Evolutionary conservation across 768 basidiomycete genomes (phyloP).

Genomic region (Chalciporus sphaerocephalus): DNA sequence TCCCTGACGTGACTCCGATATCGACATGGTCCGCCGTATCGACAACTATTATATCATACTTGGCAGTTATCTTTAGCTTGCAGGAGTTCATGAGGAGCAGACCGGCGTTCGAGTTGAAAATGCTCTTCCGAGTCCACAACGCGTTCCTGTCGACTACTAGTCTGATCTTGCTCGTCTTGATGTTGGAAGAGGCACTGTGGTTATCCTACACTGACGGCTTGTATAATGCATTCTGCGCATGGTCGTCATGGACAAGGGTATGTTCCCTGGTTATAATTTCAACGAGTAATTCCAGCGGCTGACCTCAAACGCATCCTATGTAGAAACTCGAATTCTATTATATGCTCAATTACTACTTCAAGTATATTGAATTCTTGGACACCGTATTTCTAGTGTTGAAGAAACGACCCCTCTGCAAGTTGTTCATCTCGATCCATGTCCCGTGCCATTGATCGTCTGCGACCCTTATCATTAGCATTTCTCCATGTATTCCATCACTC

Average conservation of each 20-base stretch:
- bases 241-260: conserved; percentile 76
- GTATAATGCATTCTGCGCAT: conserved; percentile 71
- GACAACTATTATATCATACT: conserved; percentile 68
- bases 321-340: conserved; percentile 91
- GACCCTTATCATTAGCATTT: too few species aligned
- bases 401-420: conserved; percentile 91
- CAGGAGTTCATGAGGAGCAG: conserved; percentile 78
- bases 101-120: conserved; percentile 63
- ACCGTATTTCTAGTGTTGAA: conserved; percentile 94
- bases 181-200: conserved; percentile 82
- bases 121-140: conserved; percentile 83
- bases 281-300: too few species aligned
- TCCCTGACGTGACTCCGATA: conserved; percentile 72
- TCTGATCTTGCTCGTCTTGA: conserved; percentile 67
- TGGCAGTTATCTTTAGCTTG: conserved; percentile 78
- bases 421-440: background rate
- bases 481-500: conserved; percentile 98
- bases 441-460: too few species aligned
- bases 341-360: conserved; percentile 97
- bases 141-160: conserved; percentile 80
- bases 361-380: conserved; percentile 91
- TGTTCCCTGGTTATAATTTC: too few species aligned
- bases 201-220: conserved; percentile 66
- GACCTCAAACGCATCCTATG: too few species aligned
- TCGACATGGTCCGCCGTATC: conserved; percentile 69